Evolutionary conservation across 306 rosid genomes (phyloP).

Genomic region (Acmispon strigosus): DNA sequence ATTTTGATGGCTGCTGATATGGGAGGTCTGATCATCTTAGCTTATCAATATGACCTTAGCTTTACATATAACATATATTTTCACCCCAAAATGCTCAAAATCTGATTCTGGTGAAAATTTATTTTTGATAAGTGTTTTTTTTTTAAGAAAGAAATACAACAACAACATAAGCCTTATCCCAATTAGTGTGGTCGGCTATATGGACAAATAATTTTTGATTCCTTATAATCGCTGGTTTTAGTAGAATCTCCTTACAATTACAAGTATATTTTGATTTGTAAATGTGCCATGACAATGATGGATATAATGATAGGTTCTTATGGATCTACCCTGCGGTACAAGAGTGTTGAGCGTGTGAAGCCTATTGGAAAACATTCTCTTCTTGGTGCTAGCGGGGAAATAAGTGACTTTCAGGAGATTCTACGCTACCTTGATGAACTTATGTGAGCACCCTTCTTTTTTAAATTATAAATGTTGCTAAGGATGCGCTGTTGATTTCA

Average conservation of each 20-base stretch:
- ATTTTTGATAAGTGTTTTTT: not conserved
- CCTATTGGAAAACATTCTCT: constrained; percentile 85
- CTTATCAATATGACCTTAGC: too few relatives aligned
- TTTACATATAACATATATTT: not conserved
- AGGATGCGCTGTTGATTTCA: constrained; percentile 15
- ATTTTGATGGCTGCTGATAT: constrained; percentile 89
- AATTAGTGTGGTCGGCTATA: too few relatives aligned
- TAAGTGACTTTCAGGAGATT: constrained; percentile 93
- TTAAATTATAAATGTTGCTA: not conserved
- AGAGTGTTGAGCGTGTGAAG: constrained; percentile 83
- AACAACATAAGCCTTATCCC: too few relatives aligned
- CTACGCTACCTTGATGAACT: constrained; percentile 74
- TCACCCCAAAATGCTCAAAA: not conserved
- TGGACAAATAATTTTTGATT: too few relatives aligned
- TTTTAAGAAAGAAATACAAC: not conserved
- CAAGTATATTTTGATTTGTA: too few relatives aligned
- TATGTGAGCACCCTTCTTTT: constrained; percentile 42
- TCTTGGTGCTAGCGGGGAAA: constrained; percentile 92
- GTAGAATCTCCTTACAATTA: too few relatives aligned
- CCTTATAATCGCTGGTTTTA: not conserved
- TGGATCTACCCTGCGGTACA: constrained; percentile 91
- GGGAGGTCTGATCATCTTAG: constrained; percentile 77
- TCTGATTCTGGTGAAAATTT: not conserved
- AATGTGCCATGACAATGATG: not conserved
- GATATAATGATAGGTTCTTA: constrained; percentile 65